Conservation (phyloP, 192 early-diverging fungal species). For the Podila epicladia region DNA sequence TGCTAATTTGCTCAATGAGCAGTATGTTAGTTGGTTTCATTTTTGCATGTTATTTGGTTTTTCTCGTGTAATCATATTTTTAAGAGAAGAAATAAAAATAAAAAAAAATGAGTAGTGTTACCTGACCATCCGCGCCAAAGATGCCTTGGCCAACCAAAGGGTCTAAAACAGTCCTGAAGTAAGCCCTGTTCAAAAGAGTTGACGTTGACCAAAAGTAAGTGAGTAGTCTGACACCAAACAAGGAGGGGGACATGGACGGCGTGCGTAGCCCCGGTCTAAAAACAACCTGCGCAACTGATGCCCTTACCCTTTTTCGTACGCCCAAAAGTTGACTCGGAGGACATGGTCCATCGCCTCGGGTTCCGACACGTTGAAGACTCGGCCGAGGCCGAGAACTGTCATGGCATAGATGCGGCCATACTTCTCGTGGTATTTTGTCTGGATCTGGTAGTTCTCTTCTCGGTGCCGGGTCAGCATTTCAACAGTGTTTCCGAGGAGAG, state of each 20-base stretch:
- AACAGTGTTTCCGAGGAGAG: slow-evolving; percentile 33
- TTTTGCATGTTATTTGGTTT: too few relatives aligned
- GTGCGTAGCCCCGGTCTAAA: too few relatives aligned
- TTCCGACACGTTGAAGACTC: slow-evolving; percentile 17
- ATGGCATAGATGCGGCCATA: slow-evolving; percentile 22
- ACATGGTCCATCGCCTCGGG: slow-evolving; percentile 32
- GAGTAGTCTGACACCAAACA: too few relatives aligned
- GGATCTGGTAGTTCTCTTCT: slow-evolving; percentile 13
- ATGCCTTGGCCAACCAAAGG: slow-evolving; percentile 30
- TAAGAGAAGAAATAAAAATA: not conserved
- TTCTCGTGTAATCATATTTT: not conserved
- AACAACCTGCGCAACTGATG: not conserved
- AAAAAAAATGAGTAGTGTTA: not conserved
- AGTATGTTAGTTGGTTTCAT: too few relatives aligned
- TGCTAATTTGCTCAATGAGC: not conserved
- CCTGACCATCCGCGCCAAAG: slow-evolving; percentile 41
- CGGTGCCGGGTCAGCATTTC: not conserved
- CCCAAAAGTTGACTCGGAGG: slow-evolving; percentile 31
- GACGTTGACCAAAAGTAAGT: not conserved
- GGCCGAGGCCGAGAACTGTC: slow-evolving; percentile 16
- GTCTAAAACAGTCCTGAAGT: slow-evolving; percentile 1
- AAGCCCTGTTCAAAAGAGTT: not conserved
- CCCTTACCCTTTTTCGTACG: slow-evolving; percentile 27
- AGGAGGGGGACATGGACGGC: too few relatives aligned
- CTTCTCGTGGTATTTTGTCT: slow-evolving; percentile 9